phyloP scores from a whole-genome alignment of 2,329 filamentous ascomycete species.

The Pyricularia sp. region DNA sequence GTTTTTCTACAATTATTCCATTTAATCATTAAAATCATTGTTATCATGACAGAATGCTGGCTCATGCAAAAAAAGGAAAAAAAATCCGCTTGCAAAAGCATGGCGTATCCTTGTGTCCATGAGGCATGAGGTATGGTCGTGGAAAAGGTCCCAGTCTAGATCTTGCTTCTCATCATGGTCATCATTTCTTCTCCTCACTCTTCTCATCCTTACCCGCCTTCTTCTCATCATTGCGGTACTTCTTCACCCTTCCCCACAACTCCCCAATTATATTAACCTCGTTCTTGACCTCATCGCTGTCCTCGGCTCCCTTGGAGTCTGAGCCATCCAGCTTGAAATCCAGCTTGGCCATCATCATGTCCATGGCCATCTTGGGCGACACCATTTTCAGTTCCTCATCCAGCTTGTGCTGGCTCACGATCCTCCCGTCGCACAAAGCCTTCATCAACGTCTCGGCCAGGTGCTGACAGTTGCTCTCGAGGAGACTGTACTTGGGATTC shows the following conservation, averaged over 20 bases:
- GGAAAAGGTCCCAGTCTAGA: background rate
- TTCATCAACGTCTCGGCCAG: constrained; percentile 20
- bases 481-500: constrained; percentile 21
- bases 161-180: background rate
- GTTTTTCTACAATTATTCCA: background rate
- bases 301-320: constrained; percentile 11
- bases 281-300: constrained; percentile 12
- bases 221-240: background rate
- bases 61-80: background rate
- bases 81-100: background rate
- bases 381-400: constrained; percentile 18
- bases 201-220: constrained; percentile 15
- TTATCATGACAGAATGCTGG: background rate
- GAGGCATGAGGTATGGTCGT: background rate
- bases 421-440: constrained; percentile 19
- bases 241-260: constrained; percentile 9
- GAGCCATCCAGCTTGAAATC: constrained; percentile 14
- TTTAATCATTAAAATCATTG: background rate
- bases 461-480: constrained; percentile 22
- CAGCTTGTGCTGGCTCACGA: constrained; percentile 21
- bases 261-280: constrained; percentile 15
- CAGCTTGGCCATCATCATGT: constrained; percentile 19
- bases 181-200: constrained; percentile 23
- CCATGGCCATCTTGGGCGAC: constrained; percentile 19
- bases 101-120: background rate